Conservation (phyloP, 1,284 basidiomycete species). For the Thecaphora thlaspeos region DNA sequence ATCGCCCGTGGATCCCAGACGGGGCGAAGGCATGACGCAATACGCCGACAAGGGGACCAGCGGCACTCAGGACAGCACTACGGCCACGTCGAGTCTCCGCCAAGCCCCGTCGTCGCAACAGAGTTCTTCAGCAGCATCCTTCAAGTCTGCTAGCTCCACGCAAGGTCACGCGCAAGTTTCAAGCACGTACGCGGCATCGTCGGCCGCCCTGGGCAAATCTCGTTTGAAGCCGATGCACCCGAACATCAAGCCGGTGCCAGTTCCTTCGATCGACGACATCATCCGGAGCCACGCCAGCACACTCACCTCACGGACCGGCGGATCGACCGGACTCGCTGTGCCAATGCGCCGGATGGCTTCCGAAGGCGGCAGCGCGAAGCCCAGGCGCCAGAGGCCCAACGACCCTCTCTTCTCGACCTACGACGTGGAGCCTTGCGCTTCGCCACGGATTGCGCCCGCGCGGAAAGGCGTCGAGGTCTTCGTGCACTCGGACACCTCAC, state of each 20-base stretch:
- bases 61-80: no score
- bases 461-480: conserved; percentile 3
- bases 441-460: conserved; percentile 6
- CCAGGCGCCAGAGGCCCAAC: background rate
- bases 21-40: no score
- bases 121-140: background rate
- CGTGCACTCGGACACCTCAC: conserved; percentile 1
- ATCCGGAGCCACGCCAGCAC: conserved; percentile 57
- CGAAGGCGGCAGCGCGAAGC: conserved; percentile 16
- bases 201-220: conserved; percentile 13
- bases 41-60: no score
- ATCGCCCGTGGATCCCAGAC: no score
- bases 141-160: background rate
- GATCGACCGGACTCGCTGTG: conserved; percentile 33
- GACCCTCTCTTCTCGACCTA: background rate
- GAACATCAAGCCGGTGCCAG: no score
- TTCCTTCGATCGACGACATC: conserved; percentile 57
- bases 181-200: conserved; percentile 23
- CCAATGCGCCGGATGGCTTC: conserved; percentile 31
- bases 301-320: conserved; percentile 27
- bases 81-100: no score
- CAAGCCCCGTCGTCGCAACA: no score
- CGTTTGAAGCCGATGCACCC: conserved; percentile 2
- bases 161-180: background rate
- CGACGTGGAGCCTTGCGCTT: background rate